Conservation (phyloP, 2,329 filamentous ascomycete species). For the Bipolaris gigantea region DNA sequence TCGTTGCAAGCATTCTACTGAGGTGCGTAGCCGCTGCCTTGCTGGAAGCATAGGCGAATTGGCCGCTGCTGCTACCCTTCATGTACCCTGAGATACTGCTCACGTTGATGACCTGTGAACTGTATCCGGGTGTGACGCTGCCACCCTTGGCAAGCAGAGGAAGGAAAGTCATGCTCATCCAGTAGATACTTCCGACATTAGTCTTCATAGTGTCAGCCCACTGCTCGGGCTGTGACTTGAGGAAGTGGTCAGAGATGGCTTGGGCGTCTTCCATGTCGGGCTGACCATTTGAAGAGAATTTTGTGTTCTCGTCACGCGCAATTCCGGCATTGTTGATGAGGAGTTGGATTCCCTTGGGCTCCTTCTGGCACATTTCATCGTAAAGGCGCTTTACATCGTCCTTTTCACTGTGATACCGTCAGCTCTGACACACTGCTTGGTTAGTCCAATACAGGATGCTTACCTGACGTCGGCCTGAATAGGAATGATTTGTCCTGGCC, state of each 20-base stretch:
- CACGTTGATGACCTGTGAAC: constrained; percentile 57
- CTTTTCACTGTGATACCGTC: constrained; percentile 47
- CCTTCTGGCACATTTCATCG: constrained; percentile 48
- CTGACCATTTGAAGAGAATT: constrained; percentile 52
- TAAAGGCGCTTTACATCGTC: constrained; percentile 50
- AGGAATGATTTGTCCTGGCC: constrained; percentile 53
- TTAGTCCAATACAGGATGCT: not conserved
- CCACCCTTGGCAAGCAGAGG: constrained; percentile 56
- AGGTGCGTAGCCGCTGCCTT: constrained; percentile 55
- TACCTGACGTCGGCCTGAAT: constrained; percentile 35
- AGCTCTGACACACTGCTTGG: not conserved
- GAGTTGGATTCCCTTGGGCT: constrained; percentile 57
- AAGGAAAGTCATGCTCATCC: constrained; percentile 58
- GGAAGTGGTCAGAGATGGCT: constrained; percentile 55
- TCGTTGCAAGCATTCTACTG: constrained; percentile 51
- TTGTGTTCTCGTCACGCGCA: constrained; percentile 56
- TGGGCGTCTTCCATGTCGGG: constrained; percentile 53
- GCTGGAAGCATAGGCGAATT: constrained; percentile 54
- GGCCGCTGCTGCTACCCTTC: constrained; percentile 53
- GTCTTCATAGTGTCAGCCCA: constrained; percentile 57
- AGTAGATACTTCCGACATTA: constrained; percentile 56
- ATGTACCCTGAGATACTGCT: constrained; percentile 55
- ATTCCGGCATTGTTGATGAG: constrained; percentile 59
- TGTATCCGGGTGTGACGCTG: constrained; percentile 51
- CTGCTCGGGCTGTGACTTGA: constrained; percentile 50